phyloP scores from a whole-genome alignment of 1,139 yeast genomes.

The Scheffersomyces cryptocercus region DNA sequence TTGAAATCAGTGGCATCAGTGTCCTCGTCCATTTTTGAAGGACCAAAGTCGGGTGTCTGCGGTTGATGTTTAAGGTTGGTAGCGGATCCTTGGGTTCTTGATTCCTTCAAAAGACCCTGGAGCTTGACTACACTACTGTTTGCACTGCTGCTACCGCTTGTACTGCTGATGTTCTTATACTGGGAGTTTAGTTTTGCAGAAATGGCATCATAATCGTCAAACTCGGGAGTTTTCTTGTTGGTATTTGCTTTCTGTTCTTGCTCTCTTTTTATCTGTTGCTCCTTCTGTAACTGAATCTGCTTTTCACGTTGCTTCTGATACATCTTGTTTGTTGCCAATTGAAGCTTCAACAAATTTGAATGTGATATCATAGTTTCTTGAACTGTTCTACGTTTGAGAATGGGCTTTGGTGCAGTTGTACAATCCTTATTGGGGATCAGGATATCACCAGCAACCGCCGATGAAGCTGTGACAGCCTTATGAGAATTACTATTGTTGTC shows the following conservation, averaged over 20 bases:
- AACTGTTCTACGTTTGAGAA: constrained; percentile 77
- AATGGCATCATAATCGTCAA: constrained; percentile 57
- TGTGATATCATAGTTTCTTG: constrained; percentile 71
- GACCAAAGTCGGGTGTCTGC: not conserved
- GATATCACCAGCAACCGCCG: constrained; percentile 51
- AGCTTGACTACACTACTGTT: not conserved
- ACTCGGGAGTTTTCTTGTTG: constrained; percentile 37
- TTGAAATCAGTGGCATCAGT: not conserved
- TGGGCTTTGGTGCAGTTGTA: constrained; percentile 58
- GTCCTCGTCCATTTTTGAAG: not conserved
- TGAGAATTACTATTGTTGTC: constrained; percentile 7
- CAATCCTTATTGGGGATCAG: constrained; percentile 30
- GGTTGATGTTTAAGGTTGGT: not conserved
- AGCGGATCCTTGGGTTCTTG: not conserved
- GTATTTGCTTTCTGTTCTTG: constrained; percentile 3
- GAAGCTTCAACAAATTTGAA: constrained; percentile 50
- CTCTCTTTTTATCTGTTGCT: constrained; percentile 9
- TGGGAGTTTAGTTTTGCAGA: constrained; percentile 64
- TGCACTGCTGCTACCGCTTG: not conserved
- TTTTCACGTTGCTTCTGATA: constrained; percentile 29
- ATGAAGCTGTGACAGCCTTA: constrained; percentile 31
- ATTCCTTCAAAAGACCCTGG: not conserved
- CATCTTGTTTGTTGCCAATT: constrained; percentile 42
- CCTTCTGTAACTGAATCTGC: constrained; percentile 15
- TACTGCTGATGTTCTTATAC: constrained; percentile 28